These are phyloP conservation scores for Cutaneotrichosporon sp. DNA, from an alignment of 1,284 basidiomycete genomes.

Conservation along the genomic window DNA sequence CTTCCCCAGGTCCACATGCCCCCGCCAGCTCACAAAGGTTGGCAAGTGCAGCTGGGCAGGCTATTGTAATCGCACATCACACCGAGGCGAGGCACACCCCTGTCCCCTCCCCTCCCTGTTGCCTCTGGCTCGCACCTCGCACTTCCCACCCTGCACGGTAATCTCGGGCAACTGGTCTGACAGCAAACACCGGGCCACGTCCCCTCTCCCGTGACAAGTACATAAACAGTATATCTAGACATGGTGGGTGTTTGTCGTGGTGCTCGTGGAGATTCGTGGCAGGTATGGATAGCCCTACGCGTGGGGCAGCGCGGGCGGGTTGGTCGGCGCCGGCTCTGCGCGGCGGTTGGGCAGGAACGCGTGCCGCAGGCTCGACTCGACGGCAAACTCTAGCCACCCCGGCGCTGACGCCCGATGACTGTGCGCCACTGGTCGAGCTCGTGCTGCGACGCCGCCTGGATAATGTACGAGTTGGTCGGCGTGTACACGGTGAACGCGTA, in stretches of 20 bases:
- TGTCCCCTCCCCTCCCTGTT: background rate
- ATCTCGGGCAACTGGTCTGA: background rate
- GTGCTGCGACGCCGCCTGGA: constrained; percentile 74
- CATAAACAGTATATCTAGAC: constrained; percentile 1
- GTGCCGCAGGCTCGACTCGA: background rate
- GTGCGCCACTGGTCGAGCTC: constrained; percentile 80
- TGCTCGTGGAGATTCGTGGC: background rate
- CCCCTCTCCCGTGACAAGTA: background rate
- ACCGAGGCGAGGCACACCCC: background rate
- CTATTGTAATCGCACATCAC: too few relatives aligned
- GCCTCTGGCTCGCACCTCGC: background rate
- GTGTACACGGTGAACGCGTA: constrained; percentile 87
- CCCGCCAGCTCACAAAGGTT: too few relatives aligned
- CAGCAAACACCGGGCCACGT: background rate
- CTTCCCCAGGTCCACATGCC: too few relatives aligned
- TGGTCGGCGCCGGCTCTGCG: background rate
- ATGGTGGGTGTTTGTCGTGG: background rate
- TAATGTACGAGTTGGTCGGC: constrained; percentile 81
- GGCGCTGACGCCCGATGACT: constrained; percentile 24
- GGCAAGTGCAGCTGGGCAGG: too few relatives aligned
- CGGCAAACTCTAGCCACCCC: background rate
- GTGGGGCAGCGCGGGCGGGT: background rate
- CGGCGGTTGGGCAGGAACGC: background rate
- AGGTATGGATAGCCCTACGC: background rate
- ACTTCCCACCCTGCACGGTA: background rate